Conservation (phyloP, 441 rosid species). For the Croton laevigatus region DNA sequence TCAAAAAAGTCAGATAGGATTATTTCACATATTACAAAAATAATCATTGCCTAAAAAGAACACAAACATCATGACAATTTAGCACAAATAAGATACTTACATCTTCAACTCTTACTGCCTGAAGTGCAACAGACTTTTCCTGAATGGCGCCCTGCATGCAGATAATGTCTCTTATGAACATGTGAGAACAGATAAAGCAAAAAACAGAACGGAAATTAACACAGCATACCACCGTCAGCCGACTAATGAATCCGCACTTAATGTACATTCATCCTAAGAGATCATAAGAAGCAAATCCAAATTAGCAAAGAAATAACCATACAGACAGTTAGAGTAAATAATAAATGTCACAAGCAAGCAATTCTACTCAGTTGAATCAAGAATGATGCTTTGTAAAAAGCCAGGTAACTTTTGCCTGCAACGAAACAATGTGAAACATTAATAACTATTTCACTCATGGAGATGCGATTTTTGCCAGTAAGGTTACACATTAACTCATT, state of each 20-base stretch:
- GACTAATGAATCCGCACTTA: slow-evolving; percentile 81
- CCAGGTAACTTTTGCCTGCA: not conserved
- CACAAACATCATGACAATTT: not conserved
- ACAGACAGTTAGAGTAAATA: not conserved
- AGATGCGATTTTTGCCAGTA: not conserved
- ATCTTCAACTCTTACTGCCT: slow-evolving; percentile 87
- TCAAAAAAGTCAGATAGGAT: not conserved
- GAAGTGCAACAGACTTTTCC: slow-evolving; percentile 85
- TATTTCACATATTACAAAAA: not conserved
- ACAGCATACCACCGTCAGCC: slow-evolving; percentile 75
- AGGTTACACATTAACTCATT: no score
- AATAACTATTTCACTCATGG: not conserved
- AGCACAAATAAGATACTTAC: slow-evolving; percentile 43
- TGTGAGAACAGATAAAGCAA: slow-evolving; percentile 7
- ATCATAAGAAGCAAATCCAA: slow-evolving; percentile 16
- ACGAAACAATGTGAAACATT: not conserved
- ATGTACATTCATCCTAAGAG: slow-evolving; percentile 96
- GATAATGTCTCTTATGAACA: slow-evolving; percentile 23
- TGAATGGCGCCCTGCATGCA: slow-evolving; percentile 78
- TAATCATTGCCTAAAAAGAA: not conserved
- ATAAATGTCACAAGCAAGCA: not conserved
- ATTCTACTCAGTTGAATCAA: not conserved
- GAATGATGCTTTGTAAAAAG: not conserved
- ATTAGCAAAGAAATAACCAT: slow-evolving; percentile 5
- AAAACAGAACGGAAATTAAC: slow-evolving; percentile 12